Evolutionary conservation across 768 basidiomycete species (phyloP).

Genomic region (Trametes maxima): DNA sequence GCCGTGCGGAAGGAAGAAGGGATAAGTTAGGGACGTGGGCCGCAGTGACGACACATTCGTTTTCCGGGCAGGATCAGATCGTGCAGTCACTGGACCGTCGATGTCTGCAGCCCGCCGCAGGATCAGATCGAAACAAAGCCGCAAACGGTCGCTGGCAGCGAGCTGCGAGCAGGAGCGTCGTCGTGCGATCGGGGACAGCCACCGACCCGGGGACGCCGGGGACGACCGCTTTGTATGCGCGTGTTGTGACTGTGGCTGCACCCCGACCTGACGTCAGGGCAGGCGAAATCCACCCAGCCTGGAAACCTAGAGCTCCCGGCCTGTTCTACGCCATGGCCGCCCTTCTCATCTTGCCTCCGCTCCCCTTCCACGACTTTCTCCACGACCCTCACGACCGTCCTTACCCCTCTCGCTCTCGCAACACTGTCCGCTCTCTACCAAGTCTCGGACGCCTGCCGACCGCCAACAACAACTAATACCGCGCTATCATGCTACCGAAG

Average conservation of each 20-base stretch:
- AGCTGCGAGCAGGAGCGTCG: neutral
- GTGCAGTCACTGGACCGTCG: neutral
- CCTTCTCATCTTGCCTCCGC: neutral
- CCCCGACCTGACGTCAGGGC: conserved; percentile 15
- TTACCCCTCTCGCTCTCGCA: neutral
- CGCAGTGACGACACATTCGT: neutral
- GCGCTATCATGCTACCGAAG: conserved; percentile 8
- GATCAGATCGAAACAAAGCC: conserved; percentile 4
- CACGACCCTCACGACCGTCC: neutral
- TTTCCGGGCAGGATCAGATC: neutral
- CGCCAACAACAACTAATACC: neutral
- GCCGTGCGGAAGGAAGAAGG: too few species aligned
- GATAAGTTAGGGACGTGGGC: neutral
- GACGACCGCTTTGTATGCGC: conserved; percentile 6
- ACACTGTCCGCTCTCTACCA: neutral
- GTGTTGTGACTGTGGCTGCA: conserved; percentile 16
- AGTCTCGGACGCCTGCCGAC: neutral
- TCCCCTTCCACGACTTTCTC: conserved; percentile 1
- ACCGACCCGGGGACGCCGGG: neutral
- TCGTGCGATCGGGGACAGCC: conserved; percentile 4
- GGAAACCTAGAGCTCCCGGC: conserved; percentile 1
- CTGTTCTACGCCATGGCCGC: conserved; percentile 6
- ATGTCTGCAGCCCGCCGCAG: conserved; percentile 2
- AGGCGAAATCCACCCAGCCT: neutral
- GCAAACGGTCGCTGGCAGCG: neutral